Evolutionary conservation across 257 asterid genomes (phyloP).

Genomic region (Scutellaria barbata): DNA sequence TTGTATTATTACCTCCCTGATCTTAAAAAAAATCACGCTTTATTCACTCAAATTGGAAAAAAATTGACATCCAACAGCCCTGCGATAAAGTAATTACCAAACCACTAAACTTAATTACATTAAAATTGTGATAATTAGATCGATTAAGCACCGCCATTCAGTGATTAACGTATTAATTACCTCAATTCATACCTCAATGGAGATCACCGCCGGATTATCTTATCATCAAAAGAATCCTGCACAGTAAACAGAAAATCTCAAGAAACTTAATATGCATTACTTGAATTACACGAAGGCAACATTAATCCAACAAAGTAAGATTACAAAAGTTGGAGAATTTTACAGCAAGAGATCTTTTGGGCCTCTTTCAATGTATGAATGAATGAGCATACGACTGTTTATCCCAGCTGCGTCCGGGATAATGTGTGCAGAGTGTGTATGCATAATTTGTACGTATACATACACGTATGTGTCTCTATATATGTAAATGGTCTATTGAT

Average conservation of each 20-base stretch:
- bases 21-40: constrained; percentile 43
- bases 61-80: constrained; percentile 42
- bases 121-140: constrained; percentile 45
- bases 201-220: constrained; percentile 56
- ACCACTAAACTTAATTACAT: constrained; percentile 43
- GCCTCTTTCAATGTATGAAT: constrained; percentile 33
- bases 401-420: constrained; percentile 39
- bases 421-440: constrained; percentile 36
- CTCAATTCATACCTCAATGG: constrained; percentile 46
- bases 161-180: constrained; percentile 37
- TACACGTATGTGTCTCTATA: constrained; percentile 28
- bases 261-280: constrained; percentile 52
- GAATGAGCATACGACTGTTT: constrained; percentile 38
- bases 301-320: background rate
- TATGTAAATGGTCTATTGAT: constrained; percentile 26
- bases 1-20: constrained; percentile 22
- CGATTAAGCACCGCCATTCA: constrained; percentile 46
- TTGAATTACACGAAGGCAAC: constrained; percentile 46
- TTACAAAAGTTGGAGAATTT: constrained; percentile 30
- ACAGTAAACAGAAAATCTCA: constrained; percentile 31
- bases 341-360: constrained; percentile 38
- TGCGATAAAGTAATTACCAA: constrained; percentile 40
- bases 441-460: constrained; percentile 37
- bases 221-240: constrained; percentile 39
- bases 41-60: constrained; percentile 50